These are phyloP conservation scores for Neonectria hederae DNA, from an alignment of 2,329 filamentous ascomycete species.

Conservation along the genomic window DNA sequence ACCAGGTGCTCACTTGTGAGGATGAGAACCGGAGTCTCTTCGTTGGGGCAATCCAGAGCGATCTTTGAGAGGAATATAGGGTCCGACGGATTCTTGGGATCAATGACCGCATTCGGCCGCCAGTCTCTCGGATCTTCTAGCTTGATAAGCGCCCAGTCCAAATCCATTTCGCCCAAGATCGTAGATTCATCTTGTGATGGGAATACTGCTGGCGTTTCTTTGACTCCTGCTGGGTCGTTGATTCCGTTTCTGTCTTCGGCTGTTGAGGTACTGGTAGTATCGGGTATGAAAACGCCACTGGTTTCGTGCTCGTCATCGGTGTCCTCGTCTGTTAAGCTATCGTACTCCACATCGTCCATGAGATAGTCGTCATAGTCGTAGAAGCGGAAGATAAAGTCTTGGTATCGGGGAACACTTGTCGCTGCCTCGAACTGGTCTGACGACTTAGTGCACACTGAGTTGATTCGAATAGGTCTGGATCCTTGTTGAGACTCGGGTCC, in stretches of 20 bases:
- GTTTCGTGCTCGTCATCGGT: not conserved
- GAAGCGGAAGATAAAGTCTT: not conserved
- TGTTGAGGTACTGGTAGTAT: not conserved
- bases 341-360: not conserved
- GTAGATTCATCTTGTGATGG: not conserved
- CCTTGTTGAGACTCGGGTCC: not conserved
- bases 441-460: not conserved
- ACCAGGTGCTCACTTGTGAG: not conserved
- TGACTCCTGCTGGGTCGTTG: no score
- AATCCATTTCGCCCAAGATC: not conserved
- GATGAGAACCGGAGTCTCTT: not conserved
- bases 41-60: not conserved
- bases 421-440: not conserved
- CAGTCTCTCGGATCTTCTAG: not conserved
- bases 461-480: not conserved
- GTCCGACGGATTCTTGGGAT: not conserved
- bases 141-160: constrained; percentile 5
- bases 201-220: not conserved
- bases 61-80: not conserved
- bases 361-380: not conserved
- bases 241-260: not conserved
- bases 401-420: not conserved
- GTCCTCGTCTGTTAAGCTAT: not conserved
- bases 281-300: not conserved
- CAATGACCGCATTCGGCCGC: not conserved